phyloP scores from a whole-genome alignment of 169 alveolate species.

The Cryptosporidium ubiquitum region DNA sequence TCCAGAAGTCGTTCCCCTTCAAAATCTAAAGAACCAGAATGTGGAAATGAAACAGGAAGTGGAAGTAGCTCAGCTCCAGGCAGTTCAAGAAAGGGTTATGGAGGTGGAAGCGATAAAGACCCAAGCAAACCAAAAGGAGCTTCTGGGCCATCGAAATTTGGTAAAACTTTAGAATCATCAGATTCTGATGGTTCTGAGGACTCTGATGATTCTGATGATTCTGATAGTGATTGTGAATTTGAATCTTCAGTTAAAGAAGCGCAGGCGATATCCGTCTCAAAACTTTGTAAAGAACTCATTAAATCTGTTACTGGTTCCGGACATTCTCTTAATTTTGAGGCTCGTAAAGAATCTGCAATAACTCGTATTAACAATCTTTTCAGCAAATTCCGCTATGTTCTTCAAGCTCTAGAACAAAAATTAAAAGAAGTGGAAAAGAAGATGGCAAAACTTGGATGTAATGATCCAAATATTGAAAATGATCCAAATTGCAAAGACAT shows the following conservation, averaged over 20 bases:
- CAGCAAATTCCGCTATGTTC: too few species aligned
- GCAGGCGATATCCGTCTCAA: not conserved
- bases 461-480: not conserved
- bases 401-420: too few species aligned
- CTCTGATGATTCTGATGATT: slow-evolving; percentile 26
- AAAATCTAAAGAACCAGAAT: not conserved
- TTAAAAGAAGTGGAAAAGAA: not conserved
- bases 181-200: not conserved
- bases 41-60: not conserved
- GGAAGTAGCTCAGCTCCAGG: not conserved
- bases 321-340: not conserved
- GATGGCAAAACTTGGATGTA: not conserved
- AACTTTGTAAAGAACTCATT: not conserved
- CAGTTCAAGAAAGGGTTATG: too few species aligned
- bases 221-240: too few species aligned
- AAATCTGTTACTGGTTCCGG: not conserved
- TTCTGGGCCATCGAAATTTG: not conserved
- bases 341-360: not conserved
- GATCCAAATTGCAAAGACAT: not conserved
- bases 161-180: not conserved
- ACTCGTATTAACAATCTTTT: too few species aligned
- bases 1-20: too few species aligned
- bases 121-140: not conserved
- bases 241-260: not conserved
- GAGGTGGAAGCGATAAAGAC: not conserved